phyloP scores from a whole-genome alignment of 148 eudicot genomes.

The Fagopyrum esculentum region DNA sequence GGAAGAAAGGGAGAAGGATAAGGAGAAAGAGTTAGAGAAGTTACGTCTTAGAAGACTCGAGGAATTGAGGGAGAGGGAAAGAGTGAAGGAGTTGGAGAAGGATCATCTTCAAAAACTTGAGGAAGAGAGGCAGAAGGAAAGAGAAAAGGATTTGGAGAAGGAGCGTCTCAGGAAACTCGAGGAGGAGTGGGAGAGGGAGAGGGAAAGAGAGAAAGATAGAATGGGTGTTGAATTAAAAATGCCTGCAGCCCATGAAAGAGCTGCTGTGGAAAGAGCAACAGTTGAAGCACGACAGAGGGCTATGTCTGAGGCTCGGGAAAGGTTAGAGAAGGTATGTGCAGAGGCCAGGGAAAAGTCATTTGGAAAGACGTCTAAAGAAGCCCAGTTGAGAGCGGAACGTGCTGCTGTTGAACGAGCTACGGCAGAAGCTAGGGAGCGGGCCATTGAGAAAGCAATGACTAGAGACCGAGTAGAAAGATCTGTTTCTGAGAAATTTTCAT shows the following conservation, averaged over 20 bases:
- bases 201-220: slow-evolving; percentile 94
- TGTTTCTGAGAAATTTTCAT: slow-evolving; percentile 45
- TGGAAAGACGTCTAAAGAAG: slow-evolving; percentile 44
- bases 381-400: slow-evolving; percentile 73
- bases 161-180: slow-evolving; percentile 63
- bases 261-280: slow-evolving; percentile 65
- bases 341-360: slow-evolving; percentile 60
- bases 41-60: neutral
- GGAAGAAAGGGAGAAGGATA: slow-evolving; percentile 14
- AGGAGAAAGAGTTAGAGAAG: neutral
- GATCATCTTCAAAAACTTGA: no score
- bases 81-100: slow-evolving; percentile 12
- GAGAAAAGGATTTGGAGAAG: slow-evolving; percentile 46
- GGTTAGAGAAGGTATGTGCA: slow-evolving; percentile 68
- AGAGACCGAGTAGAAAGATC: slow-evolving; percentile 52
- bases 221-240: slow-evolving; percentile 69
- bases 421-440: slow-evolving; percentile 74
- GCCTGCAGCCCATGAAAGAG: slow-evolving; percentile 66
- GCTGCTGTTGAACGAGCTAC: slow-evolving; percentile 90
- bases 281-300: slow-evolving; percentile 75
- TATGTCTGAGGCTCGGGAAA: slow-evolving; percentile 74
- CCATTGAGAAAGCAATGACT: slow-evolving; percentile 58
- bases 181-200: slow-evolving; percentile 92
- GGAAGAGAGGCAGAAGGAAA: slow-evolving; percentile 14
- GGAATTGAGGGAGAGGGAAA: slow-evolving; percentile 12